Base-by-base conservation (phyloP, 2,329 filamentous ascomycete species). In the Daldinia sp. region DNA sequence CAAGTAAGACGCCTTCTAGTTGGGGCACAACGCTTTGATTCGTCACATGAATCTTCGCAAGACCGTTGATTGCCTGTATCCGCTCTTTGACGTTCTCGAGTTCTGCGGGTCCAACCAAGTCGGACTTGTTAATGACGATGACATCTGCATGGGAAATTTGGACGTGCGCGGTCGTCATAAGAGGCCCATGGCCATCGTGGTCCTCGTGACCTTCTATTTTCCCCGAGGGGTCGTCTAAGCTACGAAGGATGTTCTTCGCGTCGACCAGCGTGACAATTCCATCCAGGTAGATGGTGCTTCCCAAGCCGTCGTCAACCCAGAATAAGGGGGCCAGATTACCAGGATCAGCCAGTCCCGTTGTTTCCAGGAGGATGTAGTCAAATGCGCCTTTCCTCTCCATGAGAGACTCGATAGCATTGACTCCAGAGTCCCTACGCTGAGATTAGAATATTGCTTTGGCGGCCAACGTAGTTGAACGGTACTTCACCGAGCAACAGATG, bases 121-220 rank as follows among this genome's bases (percentile, higher is more conserved):
- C 95, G 2, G 89, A 84, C 77, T 99, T 99, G 80, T 99, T 99
- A 70, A 99, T 87, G 35, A 99, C 87, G 43, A 99, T 86, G 7
- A 98, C 93, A 77, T 99, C 95, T 5, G 95, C 95, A 72, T 99
- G 94, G 1, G 93, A 97, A 63, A 99, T 96, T 73, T 99, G 95
- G 48, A 98, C 85, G 77, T 99, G 95, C 0, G 95, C 95, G 2
- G 92, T 97, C 0, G 94, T 97, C 77, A 97, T 86, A 7, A 93
- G 79, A 0, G 91, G 89, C 0, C 90, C 89, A 48, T 83, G 79
- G 41, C 81, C 75, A 19, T 75, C 70, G 25, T 87, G 79, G 63
- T 86, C 80, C 7, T 83, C 81, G 19, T 86, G 79, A 1, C 82
- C 80, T 13, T 83, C 79, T 11, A 85, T 79, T 59, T 86, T 82